Percentiles rank a stretch among this genome's conserved stretches.
Conservation (phyloP, 2,329 filamentous ascomycete genomes). For the Phaeosphaeria sp. region DNA sequence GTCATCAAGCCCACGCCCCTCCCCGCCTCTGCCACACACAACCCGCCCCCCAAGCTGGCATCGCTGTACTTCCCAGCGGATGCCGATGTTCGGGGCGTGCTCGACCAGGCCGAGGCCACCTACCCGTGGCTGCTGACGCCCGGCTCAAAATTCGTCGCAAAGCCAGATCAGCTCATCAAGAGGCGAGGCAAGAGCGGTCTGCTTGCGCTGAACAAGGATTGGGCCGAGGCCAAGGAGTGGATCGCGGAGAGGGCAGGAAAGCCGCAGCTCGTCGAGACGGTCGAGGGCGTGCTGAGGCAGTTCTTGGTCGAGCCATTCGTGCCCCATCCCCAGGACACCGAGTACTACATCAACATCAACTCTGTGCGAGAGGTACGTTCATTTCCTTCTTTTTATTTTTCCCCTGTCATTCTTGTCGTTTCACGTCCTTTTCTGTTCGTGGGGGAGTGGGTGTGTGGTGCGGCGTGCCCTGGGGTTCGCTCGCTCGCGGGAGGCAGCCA, state of each 20-base stretch:
- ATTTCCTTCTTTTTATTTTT: not conserved
- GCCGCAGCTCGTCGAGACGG: slow-evolving; percentile 89
- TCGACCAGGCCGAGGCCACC: slow-evolving; percentile 94
- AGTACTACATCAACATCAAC: slow-evolving; percentile 99
- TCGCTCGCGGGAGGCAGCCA: slow-evolving; percentile 13
- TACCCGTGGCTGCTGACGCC: slow-evolving; percentile 92
- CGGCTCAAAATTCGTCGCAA: slow-evolving; percentile 93
- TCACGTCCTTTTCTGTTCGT: not conserved
- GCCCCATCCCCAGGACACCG: slow-evolving; percentile 90
- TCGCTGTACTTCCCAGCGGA: slow-evolving; percentile 93
- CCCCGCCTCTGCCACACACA: slow-evolving; percentile 83
- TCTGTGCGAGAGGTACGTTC: slow-evolving; percentile 95
- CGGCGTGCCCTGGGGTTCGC: not conserved
- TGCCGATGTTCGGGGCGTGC: slow-evolving; percentile 79
- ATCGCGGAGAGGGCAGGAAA: slow-evolving; percentile 91
- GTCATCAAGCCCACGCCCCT: slow-evolving; percentile 98
- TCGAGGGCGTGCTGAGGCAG: slow-evolving; percentile 85
- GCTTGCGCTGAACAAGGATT: slow-evolving; percentile 94
- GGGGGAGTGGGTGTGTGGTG: not conserved
- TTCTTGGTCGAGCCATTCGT: slow-evolving; percentile 99
- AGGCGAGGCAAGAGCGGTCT: slow-evolving; percentile 98
- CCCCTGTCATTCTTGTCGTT: not conserved
- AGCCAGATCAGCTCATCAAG: slow-evolving; percentile 99
- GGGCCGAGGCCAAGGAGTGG: slow-evolving; percentile 93
- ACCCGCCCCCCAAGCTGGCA: slow-evolving; percentile 87